Evolutionary conservation across 2,329 filamentous ascomycete genomes (phyloP).

Genomic region (Exserohilum rostratum): DNA sequence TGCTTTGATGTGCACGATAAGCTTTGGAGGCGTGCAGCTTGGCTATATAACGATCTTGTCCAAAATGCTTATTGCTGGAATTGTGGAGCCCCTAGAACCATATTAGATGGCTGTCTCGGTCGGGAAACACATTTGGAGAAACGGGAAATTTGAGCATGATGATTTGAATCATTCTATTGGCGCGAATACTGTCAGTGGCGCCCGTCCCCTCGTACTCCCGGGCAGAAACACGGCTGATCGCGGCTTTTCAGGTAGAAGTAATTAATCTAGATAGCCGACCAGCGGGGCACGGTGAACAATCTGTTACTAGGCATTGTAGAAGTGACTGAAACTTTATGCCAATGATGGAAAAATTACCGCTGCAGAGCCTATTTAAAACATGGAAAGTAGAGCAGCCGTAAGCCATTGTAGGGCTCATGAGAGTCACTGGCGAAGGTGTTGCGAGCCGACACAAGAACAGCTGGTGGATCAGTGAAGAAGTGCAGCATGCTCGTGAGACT

Average conservation of each 20-base stretch:
- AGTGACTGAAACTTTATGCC: background rate
- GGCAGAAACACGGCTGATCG: background rate
- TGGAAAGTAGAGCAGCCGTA: no score
- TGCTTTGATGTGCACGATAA: background rate
- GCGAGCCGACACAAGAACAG: no score
- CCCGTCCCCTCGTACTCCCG: background rate
- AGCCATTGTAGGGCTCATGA: no score
- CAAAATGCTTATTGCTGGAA: constrained; percentile 19
- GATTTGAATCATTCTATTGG: constrained; percentile 1
- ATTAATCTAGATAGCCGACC: background rate
- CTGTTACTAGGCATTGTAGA: no score
- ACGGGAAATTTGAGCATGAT: background rate
- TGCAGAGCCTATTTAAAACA: background rate
- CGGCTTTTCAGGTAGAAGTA: constrained; percentile 8
- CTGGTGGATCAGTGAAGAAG: no score
- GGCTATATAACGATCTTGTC: constrained; percentile 13
- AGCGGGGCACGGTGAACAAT: background rate
- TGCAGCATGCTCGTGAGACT: no score
- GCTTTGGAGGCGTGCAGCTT: background rate
- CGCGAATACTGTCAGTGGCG: background rate
- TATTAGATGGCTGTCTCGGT: background rate
- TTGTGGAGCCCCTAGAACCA: constrained; percentile 1
- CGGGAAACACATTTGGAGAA: background rate
- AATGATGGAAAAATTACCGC: background rate
- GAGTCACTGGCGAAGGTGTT: no score